Evolutionary conservation across 1,284 basidiomycete species (phyloP).

Genomic region (Cryptococcus wingfieldii): DNA sequence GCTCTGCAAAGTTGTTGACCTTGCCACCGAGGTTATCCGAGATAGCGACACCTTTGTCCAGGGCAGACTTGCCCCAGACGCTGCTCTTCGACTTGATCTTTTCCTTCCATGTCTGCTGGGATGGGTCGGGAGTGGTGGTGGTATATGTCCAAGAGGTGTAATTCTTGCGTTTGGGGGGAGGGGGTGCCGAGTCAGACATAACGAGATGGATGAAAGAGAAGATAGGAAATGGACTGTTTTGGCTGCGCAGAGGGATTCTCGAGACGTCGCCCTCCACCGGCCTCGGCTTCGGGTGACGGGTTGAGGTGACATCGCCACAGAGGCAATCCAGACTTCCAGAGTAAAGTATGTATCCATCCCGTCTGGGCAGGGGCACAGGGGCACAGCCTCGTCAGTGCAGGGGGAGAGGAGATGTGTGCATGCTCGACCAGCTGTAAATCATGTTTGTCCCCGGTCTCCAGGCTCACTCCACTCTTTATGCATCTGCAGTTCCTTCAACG

Average conservation of each 20-base stretch:
- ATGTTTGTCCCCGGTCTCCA: too few species aligned
- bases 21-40: slow-evolving; percentile 43
- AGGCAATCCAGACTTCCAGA: too few species aligned
- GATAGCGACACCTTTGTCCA: slow-evolving; percentile 36
- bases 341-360: background rate
- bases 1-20: slow-evolving; percentile 44
- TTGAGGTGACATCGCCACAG: background rate
- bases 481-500: too few species aligned
- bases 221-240: background rate
- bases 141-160: slow-evolving; percentile 1
- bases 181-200: slow-evolving; percentile 18
- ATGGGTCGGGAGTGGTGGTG: slow-evolving; percentile 10
- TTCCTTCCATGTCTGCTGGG: slow-evolving; percentile 22
- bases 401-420: too few species aligned
- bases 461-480: too few species aligned
- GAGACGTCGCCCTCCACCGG: background rate
- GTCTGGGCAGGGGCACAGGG: background rate
- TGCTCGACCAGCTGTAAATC: too few species aligned
- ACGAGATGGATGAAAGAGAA: background rate
- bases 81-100: slow-evolving; percentile 32
- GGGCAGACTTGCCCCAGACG: slow-evolving; percentile 39
- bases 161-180: slow-evolving; percentile 16
- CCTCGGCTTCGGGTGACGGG: background rate
- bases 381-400: too few species aligned
- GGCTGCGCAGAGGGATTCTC: background rate